Evolutionary conservation across 169 alveolate genomes (phyloP).

Genomic region (Eimeria zaria): DNA sequence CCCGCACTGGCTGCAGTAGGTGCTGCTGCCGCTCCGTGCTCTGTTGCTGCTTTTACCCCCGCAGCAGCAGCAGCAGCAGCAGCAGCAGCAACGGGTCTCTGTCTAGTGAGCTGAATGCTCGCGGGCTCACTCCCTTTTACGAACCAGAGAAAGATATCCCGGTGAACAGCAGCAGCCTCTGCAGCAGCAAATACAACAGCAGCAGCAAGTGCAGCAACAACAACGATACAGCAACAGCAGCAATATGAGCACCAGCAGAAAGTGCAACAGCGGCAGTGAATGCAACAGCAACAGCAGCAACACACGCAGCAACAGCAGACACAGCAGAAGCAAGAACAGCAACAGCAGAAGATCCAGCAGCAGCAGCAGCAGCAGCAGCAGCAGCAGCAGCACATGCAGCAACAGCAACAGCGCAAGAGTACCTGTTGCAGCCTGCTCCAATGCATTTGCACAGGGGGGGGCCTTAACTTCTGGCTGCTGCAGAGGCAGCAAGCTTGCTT

Average conservation of each 20-base stretch:
- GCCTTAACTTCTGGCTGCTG: background rate
- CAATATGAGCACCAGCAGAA: background rate
- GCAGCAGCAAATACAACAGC: constrained; percentile 18
- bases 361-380: background rate
- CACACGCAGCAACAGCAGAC: background rate
- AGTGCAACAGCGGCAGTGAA: background rate
- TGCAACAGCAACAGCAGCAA: background rate
- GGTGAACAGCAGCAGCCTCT: constrained; percentile 36
- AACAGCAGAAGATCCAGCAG: constrained; percentile 33
- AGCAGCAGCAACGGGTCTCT: background rate
- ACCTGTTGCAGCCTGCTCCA: constrained; percentile 66
- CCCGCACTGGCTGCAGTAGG: background rate
- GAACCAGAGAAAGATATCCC: constrained; percentile 25
- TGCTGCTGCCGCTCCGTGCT: background rate
- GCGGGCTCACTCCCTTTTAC: background rate
- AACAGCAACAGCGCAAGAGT: background rate
- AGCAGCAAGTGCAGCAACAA: constrained; percentile 4
- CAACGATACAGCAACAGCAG: background rate
- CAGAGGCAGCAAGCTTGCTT: background rate
- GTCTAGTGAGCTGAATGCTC: background rate
- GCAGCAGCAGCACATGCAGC: constrained; percentile 31
- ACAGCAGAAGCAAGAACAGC: background rate
- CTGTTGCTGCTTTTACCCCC: background rate
- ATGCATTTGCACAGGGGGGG: constrained; percentile 26
- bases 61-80: constrained; percentile 9